Conservation (phyloP, 1,139 yeast genomes). For the Kodamaea fungicola region DNA sequence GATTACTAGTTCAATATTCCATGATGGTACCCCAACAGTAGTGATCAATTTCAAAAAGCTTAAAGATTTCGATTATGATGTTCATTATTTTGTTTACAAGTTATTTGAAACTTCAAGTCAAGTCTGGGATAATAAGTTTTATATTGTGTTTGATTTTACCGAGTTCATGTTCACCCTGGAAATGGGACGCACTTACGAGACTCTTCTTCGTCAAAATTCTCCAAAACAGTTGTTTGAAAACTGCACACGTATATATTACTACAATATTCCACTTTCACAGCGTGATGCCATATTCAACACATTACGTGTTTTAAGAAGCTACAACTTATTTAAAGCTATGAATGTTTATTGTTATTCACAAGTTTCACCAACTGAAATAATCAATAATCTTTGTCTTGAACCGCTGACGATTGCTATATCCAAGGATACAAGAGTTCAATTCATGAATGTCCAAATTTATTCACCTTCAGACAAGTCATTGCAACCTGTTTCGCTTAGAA, state of each 20-base stretch:
- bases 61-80: slow-evolving; percentile 42
- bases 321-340: slow-evolving; percentile 16
- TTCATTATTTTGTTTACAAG: slow-evolving; percentile 57
- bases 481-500: slow-evolving; percentile 55
- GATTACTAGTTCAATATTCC: slow-evolving; percentile 61
- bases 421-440: slow-evolving; percentile 60
- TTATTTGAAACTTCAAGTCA: slow-evolving; percentile 67
- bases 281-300: slow-evolving; percentile 30
- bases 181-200: slow-evolving; percentile 27
- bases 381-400: slow-evolving; percentile 50
- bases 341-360: slow-evolving; percentile 38
- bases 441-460: slow-evolving; percentile 53
- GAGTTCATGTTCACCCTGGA: slow-evolving; percentile 42
- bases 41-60: slow-evolving; percentile 51
- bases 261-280: slow-evolving; percentile 54
- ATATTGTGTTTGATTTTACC: slow-evolving; percentile 67
- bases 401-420: slow-evolving; percentile 33
- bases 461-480: slow-evolving; percentile 29
- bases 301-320: slow-evolving; percentile 17
- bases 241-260: slow-evolving; percentile 55
- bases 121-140: slow-evolving; percentile 69
- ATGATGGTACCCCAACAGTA: slow-evolving; percentile 71
- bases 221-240: slow-evolving; percentile 52
- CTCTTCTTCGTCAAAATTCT: slow-evolving; percentile 36
- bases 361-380: slow-evolving; percentile 46